A percentile compares a stretch with the other conserved stretches of the same genome.
Evolutionary conservation across 257 asterid species (phyloP).

Genomic region (Ehretia macrophylla): DNA sequence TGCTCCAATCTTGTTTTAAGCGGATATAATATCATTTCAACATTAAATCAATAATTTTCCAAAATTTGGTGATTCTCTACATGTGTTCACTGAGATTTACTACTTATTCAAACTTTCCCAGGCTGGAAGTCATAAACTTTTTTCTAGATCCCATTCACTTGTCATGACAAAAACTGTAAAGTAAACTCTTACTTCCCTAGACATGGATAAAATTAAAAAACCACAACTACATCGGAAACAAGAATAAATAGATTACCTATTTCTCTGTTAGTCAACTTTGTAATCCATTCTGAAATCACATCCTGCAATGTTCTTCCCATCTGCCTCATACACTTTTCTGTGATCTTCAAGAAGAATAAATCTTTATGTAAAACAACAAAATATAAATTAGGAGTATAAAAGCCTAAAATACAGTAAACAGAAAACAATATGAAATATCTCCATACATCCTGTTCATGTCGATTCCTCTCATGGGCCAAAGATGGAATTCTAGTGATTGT

Average conservation of each 20-base stretch:
- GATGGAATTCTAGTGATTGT: constrained; percentile 62
- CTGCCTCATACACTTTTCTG: constrained; percentile 73
- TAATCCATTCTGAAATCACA: constrained; percentile 73
- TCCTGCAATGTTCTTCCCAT: constrained; percentile 79
- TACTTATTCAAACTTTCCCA: no score
- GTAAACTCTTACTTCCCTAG: background rate
- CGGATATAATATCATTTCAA: no score
- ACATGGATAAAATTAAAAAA: background rate
- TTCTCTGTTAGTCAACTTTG: constrained; percentile 61
- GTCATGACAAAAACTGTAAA: background rate
- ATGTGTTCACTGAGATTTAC: no score
- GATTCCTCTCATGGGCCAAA: constrained; percentile 80
- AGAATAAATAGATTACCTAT: constrained; percentile 42
- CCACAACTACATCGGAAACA: background rate
- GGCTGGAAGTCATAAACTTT: no score
- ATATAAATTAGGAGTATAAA: no score
- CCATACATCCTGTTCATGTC: constrained; percentile 85
- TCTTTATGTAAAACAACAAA: background rate
- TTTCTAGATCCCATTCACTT: background rate
- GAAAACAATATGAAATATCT: constrained; percentile 1
- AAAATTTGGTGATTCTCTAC: no score
- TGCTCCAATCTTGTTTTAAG: no score
- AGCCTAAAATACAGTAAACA: constrained; percentile 9
- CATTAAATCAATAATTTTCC: no score
- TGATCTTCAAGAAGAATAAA: constrained; percentile 39